A percentile compares a stretch with the other conserved stretches of the same genome.
Evolutionary conservation across 306 rosid species (phyloP).

Genomic region (Elaeagnus macrophylla): DNA sequence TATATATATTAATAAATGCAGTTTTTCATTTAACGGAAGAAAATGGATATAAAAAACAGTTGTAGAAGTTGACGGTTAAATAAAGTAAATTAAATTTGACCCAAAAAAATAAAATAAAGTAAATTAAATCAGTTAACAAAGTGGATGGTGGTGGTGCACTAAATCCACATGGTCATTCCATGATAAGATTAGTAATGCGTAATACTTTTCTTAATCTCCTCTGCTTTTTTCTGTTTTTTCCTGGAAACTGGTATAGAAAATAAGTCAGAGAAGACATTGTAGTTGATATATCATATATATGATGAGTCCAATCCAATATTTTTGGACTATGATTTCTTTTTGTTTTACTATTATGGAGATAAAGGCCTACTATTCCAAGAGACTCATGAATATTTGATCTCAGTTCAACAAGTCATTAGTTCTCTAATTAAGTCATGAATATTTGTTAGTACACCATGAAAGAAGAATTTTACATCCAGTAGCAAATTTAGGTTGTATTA

Average conservation of each 20-base stretch:
- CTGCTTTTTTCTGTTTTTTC: neutral
- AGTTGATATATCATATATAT: no score
- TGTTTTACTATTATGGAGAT: neutral
- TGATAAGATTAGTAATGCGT: neutral
- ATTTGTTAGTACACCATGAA: no score
- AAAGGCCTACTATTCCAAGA: no score
- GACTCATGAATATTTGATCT: no score
- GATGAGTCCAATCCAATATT: conserved; percentile 16
- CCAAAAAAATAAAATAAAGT: no score
- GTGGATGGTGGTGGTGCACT: conserved; percentile 12
- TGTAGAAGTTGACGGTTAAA: conserved; percentile 33
- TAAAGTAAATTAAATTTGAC: conserved; percentile 7
- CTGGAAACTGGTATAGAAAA: neutral
- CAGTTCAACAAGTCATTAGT: no score
- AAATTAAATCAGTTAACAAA: conserved; percentile 7
- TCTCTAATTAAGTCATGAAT: no score
- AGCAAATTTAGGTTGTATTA: no score
- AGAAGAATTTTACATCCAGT: no score
- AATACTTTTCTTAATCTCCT: neutral
- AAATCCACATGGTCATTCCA: neutral
- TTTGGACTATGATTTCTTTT: neutral
- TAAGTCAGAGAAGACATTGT: conserved; percentile 2
- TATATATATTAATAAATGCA: neutral
- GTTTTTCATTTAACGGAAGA: conserved; percentile 17
- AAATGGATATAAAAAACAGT: conserved; percentile 31